Base-by-base conservation (phyloP, 169 alveolate species). In the Plasmodium cynomolgi region DNA sequence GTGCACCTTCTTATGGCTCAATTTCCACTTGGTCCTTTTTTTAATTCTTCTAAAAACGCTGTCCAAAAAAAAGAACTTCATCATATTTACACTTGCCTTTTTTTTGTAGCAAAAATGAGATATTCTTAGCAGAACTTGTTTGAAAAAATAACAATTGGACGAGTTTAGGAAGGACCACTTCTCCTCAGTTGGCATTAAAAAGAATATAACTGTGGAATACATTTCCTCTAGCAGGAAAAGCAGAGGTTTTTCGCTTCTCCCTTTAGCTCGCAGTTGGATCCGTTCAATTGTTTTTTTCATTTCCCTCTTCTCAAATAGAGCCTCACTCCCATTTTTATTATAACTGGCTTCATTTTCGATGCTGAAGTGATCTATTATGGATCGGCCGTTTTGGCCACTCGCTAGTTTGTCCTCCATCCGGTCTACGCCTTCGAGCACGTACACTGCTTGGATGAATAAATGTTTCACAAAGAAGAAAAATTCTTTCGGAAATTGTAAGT, bases 371-470 rank as follows among this genome's bases (percentile, higher is more conserved):
- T 82, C 90, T 4, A 71, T 23, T 34, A 71, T 84, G 72, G 20
- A 17, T 71, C 13, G 8, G 26, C 72, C 34, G 3, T 84, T 50
- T 8, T 81, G 26, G 39, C 39, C 23, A 54, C 13, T 85, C 34
- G n/a, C 62, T 37, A 26, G 13, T 26, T n/a, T 17, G 74, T 81
- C 73, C 56, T 50, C 84, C 58, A 47, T 26, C 62, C 20, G 44
- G 34, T 33, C 79, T 33, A 85, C 20, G 68, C 62, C 50, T 85
- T 85, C 85, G 13, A 85, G 81, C 33, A 85, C 85, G 41, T 85
- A 85, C 80, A 74, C 80, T 54, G 93, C 72, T 33, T 85, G 93
- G 26, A 85, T 85, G 80, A 85, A 85, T 33, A 85, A 33, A 85
- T 85, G 62, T 77, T 85, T 85, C 39, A 56, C 23, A 33, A 85